Conservation (phyloP, 139 green algal species). For the Prasinococcaceae sp. region DNA sequence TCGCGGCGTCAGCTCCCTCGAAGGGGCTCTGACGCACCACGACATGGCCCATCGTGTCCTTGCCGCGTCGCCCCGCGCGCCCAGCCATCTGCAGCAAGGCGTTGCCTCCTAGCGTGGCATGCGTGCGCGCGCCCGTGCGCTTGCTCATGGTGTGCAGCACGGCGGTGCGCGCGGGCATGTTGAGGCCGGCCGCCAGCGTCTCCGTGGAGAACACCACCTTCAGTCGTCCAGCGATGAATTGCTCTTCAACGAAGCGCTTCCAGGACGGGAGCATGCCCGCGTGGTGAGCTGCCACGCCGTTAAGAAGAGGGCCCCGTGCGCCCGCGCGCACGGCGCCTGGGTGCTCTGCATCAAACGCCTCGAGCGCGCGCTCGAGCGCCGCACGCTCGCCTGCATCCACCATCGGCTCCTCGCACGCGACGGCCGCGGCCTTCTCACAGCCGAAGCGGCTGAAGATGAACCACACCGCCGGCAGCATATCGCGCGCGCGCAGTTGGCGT, state of each 20-base stretch:
- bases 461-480: conserved; percentile 80
- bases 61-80: conserved; percentile 17
- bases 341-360: conserved; percentile 35
- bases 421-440: conserved; percentile 43
- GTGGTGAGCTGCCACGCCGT: conserved; percentile 72
- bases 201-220: conserved; percentile 90
- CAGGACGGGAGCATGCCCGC: no score
- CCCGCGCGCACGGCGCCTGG: conserved; percentile 56
- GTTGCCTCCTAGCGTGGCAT: conserved; percentile 16
- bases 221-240: conserved; percentile 7
- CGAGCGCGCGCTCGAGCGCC: conserved; percentile 26
- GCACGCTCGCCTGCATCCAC: not conserved
- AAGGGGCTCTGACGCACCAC: conserved; percentile 27
- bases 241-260: no score
- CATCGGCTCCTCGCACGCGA: not conserved
- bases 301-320: conserved; percentile 42
- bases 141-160: conserved; percentile 25
- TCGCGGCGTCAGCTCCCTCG: conserved; percentile 21
- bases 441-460: conserved; percentile 71
- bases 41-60: conserved; percentile 18
- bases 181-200: conserved; percentile 92
- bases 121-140: conserved; percentile 2
- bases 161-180: conserved; percentile 83
- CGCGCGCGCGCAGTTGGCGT: conserved; percentile 14
- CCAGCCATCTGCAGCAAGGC: conserved; percentile 30